Conservation (phyloP, 78 protist genomes). For the Tieghemostelium lacteum region DNA sequence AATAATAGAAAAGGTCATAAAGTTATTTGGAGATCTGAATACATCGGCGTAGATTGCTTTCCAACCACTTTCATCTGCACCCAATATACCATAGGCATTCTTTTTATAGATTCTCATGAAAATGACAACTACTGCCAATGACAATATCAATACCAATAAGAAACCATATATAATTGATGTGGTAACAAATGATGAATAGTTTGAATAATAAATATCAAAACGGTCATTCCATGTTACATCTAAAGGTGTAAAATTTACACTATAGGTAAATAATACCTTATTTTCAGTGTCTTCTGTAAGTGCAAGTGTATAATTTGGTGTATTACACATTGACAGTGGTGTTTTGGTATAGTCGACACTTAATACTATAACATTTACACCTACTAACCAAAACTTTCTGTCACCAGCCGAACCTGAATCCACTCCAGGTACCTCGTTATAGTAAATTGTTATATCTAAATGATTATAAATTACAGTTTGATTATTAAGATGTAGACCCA, state of each 20-base stretch:
- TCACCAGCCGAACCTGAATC: background rate
- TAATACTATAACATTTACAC: background rate
- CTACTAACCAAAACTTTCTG: background rate
- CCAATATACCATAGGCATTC: background rate
- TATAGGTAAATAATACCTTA: background rate
- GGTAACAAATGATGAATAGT: background rate
- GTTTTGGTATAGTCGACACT: too few species aligned
- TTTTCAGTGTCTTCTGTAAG: background rate
- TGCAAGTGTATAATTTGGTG: background rate
- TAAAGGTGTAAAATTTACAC: background rate
- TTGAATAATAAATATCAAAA: slow-evolving; percentile 21
- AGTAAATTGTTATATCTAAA: background rate
- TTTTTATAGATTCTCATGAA: slow-evolving; percentile 26
- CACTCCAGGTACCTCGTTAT: background rate
- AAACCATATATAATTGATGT: background rate
- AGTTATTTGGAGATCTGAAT: slow-evolving; percentile 62
- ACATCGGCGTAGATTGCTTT: slow-evolving; percentile 76
- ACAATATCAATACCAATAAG: background rate
- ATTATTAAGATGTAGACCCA: background rate
- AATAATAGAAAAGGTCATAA: slow-evolving; percentile 53
- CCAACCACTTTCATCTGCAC: slow-evolving; percentile 53
- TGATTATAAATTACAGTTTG: slow-evolving; percentile 30
- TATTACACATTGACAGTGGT: background rate
- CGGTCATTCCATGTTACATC: background rate
- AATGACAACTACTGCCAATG: background rate